Evolutionary conservation across 345 rosid genomes (phyloP), one percentile per base, ranked within the genome.

Genomic region (Draba incana): DNA sequence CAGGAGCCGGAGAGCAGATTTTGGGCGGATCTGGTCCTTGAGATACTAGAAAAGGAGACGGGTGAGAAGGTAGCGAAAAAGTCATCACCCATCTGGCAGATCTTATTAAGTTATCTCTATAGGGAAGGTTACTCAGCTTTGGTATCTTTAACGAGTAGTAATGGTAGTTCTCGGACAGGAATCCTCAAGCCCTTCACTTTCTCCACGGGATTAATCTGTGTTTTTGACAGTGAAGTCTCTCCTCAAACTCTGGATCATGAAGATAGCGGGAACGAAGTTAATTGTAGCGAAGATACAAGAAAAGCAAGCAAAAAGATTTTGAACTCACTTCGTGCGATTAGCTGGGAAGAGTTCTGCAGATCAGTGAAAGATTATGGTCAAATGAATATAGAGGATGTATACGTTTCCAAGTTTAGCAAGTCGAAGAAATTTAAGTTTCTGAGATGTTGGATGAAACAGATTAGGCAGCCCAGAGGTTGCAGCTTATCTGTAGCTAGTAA

Each of bases 401-500:
- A 78, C 68, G 81, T 83, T 68, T 70, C 83, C 11, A 83, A 81
- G 78, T 80, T 57, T 63, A 74, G 68, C 67, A 81, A 72, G 56
- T 91, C 85, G 0, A 94, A 94, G 88, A 91, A 87, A 64, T 70
- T 82, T 70, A 87, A 85, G 72, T 94, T 94, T 83, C 68, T 94
- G 41, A 94, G 84, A 84, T 94, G 96, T 77, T 94, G 97, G 97
- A 81, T 87, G 81, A 91, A 87, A 68, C 96, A 91, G 85, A 72
- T 82, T 30, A 78, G 76, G 67, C 86, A 82, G 74, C 68, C 83
- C 62, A 64, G 65, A 59, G 67, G 71, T 45, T 71, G 66, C 57
- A 77, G 81, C 65, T 64, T 75, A 52, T 47, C 50, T 35, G 53
- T 59, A 31, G 70, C 46, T 43, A 81, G 70, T 35, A 71, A 42